Evolutionary conservation across 345 rosid species (phyloP).

Genomic region (Gossypium sturtianum): DNA sequence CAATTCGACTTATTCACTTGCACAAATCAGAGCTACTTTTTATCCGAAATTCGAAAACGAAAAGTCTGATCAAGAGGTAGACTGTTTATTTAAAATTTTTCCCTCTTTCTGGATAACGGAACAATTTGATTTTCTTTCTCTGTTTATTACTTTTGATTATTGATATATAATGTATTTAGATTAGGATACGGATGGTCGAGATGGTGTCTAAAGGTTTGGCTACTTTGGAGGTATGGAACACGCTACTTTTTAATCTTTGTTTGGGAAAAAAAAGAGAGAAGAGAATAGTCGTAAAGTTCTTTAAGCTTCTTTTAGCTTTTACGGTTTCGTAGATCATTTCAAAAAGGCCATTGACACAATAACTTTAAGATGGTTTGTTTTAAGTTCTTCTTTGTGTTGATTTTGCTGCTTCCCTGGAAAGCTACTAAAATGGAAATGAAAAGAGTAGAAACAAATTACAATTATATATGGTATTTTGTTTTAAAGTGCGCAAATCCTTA

Average conservation of each 20-base stretch:
- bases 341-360: neutral
- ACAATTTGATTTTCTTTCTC: neutral
- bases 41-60: slow-evolving; percentile 98
- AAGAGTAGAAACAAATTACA: neutral
- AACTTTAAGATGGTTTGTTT: slow-evolving; percentile 1
- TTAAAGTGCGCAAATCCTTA: neutral
- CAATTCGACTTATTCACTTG: slow-evolving; percentile 50
- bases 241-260: neutral
- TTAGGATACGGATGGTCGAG: slow-evolving; percentile 84
- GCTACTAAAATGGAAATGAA: neutral
- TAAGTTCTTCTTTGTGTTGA: neutral
- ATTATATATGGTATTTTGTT: neutral
- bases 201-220: slow-evolving; percentile 84
- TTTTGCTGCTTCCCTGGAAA: neutral
- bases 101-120: neutral
- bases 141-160: slow-evolving; percentile 2
- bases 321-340: neutral
- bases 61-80: slow-evolving; percentile 97
- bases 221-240: slow-evolving; percentile 64
- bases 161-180: slow-evolving; percentile 31
- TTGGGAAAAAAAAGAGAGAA: neutral
- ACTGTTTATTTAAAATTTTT: neutral
- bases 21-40: slow-evolving; percentile 91
- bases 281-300: neutral
- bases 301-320: neutral